Percentiles rank a stretch among this genome's conserved stretches.
Conservation (phyloP, 148 eudicot species). For the Vaccinium vitisidaea region DNA sequence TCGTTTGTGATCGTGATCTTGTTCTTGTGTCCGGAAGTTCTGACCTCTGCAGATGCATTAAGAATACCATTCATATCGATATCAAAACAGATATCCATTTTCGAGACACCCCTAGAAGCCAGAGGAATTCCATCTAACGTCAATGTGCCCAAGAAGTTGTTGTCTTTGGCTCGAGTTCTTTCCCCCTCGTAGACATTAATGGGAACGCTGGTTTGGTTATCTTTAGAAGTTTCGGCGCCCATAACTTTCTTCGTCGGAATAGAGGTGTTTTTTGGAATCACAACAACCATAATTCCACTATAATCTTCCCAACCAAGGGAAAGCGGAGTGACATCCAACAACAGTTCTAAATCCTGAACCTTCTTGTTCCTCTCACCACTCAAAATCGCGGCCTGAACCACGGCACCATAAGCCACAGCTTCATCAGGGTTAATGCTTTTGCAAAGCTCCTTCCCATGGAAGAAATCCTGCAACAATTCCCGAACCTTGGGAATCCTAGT, state of each 20-base stretch:
- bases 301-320: neutral
- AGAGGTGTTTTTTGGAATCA: neutral
- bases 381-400: neutral
- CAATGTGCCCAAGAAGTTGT: no score
- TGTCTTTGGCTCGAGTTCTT: no score
- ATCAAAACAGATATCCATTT: no score
- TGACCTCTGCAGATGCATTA: no score
- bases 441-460: neutral
- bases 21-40: no score
- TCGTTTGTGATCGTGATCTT: no score
- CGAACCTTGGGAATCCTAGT: neutral
- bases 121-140: no score
- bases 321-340: neutral
- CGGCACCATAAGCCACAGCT: neutral
- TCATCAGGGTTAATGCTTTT: neutral
- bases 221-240: no score
- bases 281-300: neutral
- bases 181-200: no score
- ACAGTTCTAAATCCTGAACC: neutral
- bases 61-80: no score
- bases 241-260: constrained; percentile 1
- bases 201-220: no score
- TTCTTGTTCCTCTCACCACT: neutral
- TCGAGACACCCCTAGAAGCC: no score
- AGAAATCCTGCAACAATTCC: constrained; percentile 1